Base-by-base conservation (phyloP, 257 asterid genomes). In the Nicotiana tabacum region DNA sequence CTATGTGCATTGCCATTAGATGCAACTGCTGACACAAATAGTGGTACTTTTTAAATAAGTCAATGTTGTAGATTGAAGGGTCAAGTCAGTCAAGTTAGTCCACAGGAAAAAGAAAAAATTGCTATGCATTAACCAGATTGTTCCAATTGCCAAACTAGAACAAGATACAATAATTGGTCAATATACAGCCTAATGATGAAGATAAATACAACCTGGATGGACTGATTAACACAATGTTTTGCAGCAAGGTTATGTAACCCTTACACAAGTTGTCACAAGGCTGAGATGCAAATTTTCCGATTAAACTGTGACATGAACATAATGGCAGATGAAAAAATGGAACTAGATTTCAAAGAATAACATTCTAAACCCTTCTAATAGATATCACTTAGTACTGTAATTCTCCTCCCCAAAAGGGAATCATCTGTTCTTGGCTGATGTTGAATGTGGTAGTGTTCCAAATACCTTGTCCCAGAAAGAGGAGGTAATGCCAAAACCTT, bases 401-500 rank as follows among this genome's bases (percentile, higher is more conserved):
- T 57, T 35, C 66, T 35, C 15, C 76, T 30, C 30, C 37, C 51
- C 48, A 1, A 33, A 29, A 29, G 7, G 66, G 35, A 83, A 64
- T 89, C 85, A 89, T 77, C 86, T 84, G 83, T 85, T 90, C 86
- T 89, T 84, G 84, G 84, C 81, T 56, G 88, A 82, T 84, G 69
- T 87, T 4, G 92, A 15, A 11, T 27, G 88, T 55, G 97, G 92
- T 78, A 92, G 90, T 10, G 98, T 92, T 65, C 94, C 97, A 37
- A 94, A 92, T n/a, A 92, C 88, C 84, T 82, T 86, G 87, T 94
- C 98, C 97, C 98, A 94, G 81, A 94, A 88, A 35, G 85, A 57
- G 56, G 98, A 91, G 35, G 97, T 93, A 86, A 94, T 92, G 84
- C 98, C 98, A 27, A 89, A 94, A 27, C 98, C 97, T 88, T 90